These are phyloP conservation scores for Penicillium occitanis DNA, from an alignment of 2,329 filamentous ascomycete species.

Conservation along the genomic window DNA sequence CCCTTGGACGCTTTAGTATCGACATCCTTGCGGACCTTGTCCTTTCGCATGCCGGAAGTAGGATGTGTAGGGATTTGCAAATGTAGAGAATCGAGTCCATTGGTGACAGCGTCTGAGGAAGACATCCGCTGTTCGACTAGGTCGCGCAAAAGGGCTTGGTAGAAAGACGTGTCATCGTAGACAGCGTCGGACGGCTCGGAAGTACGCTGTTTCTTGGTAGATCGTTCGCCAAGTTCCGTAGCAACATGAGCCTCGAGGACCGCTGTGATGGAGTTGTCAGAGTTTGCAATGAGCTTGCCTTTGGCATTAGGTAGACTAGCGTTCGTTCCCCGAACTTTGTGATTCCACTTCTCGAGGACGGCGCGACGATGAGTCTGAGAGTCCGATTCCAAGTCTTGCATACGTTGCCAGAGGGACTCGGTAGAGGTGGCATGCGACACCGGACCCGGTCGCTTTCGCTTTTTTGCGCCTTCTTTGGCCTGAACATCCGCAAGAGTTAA, in stretches of 20 bases:
- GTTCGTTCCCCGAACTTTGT: constrained; percentile 62
- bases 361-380: constrained; percentile 63
- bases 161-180: constrained; percentile 94
- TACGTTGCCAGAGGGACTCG: constrained; percentile 69
- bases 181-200: constrained; percentile 46
- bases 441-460: constrained; percentile 53
- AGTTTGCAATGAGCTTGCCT: constrained; percentile 61
- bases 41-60: constrained; percentile 46
- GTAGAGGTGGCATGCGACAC: constrained; percentile 54
- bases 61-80: constrained; percentile 40
- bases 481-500: constrained; percentile 41
- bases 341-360: constrained; percentile 86
- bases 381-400: constrained; percentile 64
- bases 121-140: constrained; percentile 84
- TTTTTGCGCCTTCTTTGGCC: constrained; percentile 34
- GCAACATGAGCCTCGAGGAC: constrained; percentile 48
- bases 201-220: constrained; percentile 35
- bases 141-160: constrained; percentile 87
- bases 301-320: constrained; percentile 56
- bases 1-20: constrained; percentile 96
- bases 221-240: constrained; percentile 37
- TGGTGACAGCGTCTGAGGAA: constrained; percentile 52
- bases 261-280: constrained; percentile 47
- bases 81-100: constrained; percentile 46
- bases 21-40: constrained; percentile 76